Conservation (phyloP, 495 filamentous ascomycete genomes). For the Talaromyces ruber region DNA sequence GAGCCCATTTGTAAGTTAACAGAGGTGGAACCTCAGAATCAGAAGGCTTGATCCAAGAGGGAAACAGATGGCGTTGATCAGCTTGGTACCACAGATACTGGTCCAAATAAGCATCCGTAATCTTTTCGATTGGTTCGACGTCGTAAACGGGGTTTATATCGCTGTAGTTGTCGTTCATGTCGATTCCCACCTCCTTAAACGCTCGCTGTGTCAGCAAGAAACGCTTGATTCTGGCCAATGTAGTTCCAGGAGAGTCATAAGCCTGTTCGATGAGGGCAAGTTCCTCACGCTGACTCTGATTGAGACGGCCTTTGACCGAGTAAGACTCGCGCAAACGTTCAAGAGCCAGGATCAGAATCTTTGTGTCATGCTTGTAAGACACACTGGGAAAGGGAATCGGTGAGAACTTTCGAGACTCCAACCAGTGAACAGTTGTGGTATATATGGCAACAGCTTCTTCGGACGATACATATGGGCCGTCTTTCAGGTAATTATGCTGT, state of each 20-base stretch:
- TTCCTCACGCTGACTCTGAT: conserved; percentile 97
- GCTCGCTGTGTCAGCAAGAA: conserved; percentile 95
- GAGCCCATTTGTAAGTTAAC: conserved; percentile 97
- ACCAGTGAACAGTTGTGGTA: conserved; percentile 97
- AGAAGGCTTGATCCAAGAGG: conserved; percentile 98
- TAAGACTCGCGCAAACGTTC: conserved; percentile 94
- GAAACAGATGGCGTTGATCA: conserved; percentile 96
- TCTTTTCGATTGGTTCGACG: conserved; percentile 99
- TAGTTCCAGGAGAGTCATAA: conserved; percentile 96
- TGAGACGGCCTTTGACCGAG: conserved; percentile 93
- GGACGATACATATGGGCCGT: conserved; percentile 95
- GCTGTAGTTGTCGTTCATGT: conserved; percentile 99
- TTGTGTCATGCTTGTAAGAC: conserved; percentile 99
- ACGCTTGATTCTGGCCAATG: conserved; percentile 92
- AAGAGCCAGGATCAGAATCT: conserved; percentile 93
- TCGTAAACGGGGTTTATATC: conserved; percentile 99
- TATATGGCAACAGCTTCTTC: conserved; percentile 99
- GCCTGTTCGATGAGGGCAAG: conserved; percentile 96
- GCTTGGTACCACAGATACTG: conserved; percentile 99
- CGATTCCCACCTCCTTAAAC: conserved; percentile 99
- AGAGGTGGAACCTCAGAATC: conserved; percentile 98
- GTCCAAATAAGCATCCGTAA: conserved; percentile 97
- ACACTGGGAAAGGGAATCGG: conserved; percentile 99
- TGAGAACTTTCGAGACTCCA: conserved; percentile 96
- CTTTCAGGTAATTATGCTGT: conserved; percentile 99